A percentile compares a stretch with the other conserved stretches of the same genome.
Evolutionary conservation across 805 yeast genomes (phyloP).

Genomic region (Brettanomyces anomalus): DNA sequence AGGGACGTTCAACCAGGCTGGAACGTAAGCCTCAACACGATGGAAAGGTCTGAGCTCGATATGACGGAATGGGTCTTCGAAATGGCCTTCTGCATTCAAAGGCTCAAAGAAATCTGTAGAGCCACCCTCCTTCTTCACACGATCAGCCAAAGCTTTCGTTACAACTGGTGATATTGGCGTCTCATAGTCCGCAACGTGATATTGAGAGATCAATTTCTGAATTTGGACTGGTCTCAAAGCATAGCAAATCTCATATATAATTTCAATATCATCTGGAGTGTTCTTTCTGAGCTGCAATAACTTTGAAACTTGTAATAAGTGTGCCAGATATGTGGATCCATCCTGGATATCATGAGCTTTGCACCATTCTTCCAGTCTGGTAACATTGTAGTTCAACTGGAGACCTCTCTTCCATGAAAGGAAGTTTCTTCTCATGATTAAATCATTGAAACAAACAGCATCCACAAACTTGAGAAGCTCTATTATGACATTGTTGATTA

Average conservation of each 20-base stretch:
- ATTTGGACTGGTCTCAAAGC: constrained; percentile 91
- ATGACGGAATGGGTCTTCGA: constrained; percentile 75
- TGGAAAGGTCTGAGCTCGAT: constrained; percentile 71
- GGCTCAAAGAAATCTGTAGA: constrained; percentile 63
- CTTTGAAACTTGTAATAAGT: constrained; percentile 87
- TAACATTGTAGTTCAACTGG: constrained; percentile 92
- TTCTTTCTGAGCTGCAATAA: constrained; percentile 85
- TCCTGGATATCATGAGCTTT: constrained; percentile 86
- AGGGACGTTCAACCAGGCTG: constrained; percentile 89
- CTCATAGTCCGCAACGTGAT: constrained; percentile 90
- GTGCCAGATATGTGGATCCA: constrained; percentile 75
- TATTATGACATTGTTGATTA: constrained; percentile 72
- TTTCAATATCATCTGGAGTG: constrained; percentile 80
- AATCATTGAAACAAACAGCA: constrained; percentile 89
- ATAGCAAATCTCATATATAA: constrained; percentile 91
- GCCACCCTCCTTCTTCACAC: constrained; percentile 51
- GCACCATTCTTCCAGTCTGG: constrained; percentile 98
- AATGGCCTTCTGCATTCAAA: constrained; percentile 62
- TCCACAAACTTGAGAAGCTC: constrained; percentile 83
- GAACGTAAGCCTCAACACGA: constrained; percentile 83
- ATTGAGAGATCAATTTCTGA: constrained; percentile 83
- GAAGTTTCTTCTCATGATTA: constrained; percentile 90
- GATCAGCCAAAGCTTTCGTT: constrained; percentile 70
- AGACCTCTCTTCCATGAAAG: constrained; percentile 96
- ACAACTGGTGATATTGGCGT: constrained; percentile 81